Conservation (phyloP, 2,329 filamentous ascomycete genomes). For the Davidsoniella eucalypti region DNA sequence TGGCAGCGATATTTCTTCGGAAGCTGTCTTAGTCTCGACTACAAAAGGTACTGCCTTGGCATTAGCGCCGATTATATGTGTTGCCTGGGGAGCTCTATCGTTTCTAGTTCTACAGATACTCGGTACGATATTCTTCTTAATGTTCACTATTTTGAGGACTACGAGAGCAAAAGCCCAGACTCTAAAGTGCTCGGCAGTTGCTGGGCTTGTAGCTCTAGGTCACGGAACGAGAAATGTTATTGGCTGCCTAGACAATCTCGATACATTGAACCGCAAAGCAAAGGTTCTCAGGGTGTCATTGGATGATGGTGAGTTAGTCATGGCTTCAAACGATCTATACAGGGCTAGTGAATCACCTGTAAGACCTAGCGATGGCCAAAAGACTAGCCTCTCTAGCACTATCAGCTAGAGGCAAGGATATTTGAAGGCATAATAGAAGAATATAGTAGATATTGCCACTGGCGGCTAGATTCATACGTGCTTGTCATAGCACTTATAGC, state of each 20-base stretch:
- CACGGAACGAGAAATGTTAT: conserved; percentile 10
- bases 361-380: neutral
- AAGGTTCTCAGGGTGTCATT: conserved; percentile 11
- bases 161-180: conserved; percentile 15
- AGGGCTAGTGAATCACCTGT: neutral
- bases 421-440: no score
- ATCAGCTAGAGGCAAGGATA: no score
- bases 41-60: conserved; percentile 14
- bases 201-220: conserved; percentile 17
- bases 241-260: conserved; percentile 11
- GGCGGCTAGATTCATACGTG: no score
- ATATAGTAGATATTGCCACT: no score
- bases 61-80: conserved; percentile 14
- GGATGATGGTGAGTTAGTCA: conserved; percentile 4
- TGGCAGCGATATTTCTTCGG: no score
- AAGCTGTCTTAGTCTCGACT: conserved; percentile 7
- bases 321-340: neutral
- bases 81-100: conserved; percentile 17
- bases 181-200: conserved; percentile 17
- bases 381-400: neutral
- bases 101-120: conserved; percentile 16
- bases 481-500: no score
- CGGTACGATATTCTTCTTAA: conserved; percentile 15
- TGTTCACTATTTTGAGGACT: conserved; percentile 17
- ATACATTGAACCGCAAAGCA: conserved; percentile 11